These are phyloP conservation scores for Daldinia sp. DNA, from an alignment of 2,329 filamentous ascomycete genomes.

Conservation along the genomic window DNA sequence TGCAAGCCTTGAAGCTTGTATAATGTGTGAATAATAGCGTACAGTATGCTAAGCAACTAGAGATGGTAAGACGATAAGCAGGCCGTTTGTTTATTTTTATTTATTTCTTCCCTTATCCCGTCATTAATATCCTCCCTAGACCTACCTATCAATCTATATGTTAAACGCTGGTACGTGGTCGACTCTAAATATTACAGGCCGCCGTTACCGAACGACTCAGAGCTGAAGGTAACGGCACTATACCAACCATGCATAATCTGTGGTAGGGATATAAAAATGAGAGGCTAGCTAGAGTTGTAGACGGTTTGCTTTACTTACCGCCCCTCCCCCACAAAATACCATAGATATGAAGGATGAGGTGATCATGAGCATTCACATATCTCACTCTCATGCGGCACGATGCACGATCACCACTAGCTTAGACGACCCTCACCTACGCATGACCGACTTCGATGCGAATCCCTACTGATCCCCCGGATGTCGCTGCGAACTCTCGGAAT, in stretches of 20 bases:
- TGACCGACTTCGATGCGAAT: slow-evolving; percentile 17
- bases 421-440: slow-evolving; percentile 21
- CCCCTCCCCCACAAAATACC: slow-evolving; percentile 22
- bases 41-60: slow-evolving; percentile 25
- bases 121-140: background rate
- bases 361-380: slow-evolving; percentile 27
- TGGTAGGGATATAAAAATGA: slow-evolving; percentile 23
- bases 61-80: slow-evolving; percentile 12
- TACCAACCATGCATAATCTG: slow-evolving; percentile 2
- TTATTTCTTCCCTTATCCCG: slow-evolving; percentile 10
- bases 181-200: slow-evolving; percentile 3
- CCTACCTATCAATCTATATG: background rate
- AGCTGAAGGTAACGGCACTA: background rate
- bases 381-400: slow-evolving; percentile 35
- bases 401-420: slow-evolving; percentile 24
- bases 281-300: slow-evolving; percentile 35
- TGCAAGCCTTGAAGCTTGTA: slow-evolving; percentile 15
- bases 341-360: slow-evolving; percentile 28
- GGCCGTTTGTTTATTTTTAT: background rate
- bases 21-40: background rate
- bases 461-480: slow-evolving; percentile 12
- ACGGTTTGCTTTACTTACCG: slow-evolving; percentile 19
- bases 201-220: background rate
- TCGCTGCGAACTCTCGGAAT: slow-evolving; percentile 14
- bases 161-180: slow-evolving; percentile 11